Evolutionary conservation across 2,329 filamentous ascomycete genomes (phyloP).

Genomic region (Celoporthe dispersa): DNA sequence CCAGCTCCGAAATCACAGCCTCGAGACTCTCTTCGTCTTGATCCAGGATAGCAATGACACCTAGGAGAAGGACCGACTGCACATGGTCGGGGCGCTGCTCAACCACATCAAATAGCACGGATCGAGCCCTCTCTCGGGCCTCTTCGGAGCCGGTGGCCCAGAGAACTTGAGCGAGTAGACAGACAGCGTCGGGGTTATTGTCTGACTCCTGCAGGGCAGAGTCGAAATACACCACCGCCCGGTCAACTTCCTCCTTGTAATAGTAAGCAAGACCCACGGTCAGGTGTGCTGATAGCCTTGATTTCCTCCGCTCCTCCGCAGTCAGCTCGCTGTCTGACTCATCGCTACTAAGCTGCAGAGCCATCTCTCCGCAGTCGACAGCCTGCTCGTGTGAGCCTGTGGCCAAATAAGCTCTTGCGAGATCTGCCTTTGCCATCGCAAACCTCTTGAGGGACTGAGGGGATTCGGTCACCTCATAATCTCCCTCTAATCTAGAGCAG

Average conservation of each 20-base stretch:
- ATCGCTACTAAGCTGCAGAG: conserved; percentile 77
- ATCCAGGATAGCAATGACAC: conserved; percentile 82
- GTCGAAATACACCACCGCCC: conserved; percentile 79
- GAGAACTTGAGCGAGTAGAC: conserved; percentile 85
- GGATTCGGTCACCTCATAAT: conserved; percentile 86
- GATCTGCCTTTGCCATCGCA: conserved; percentile 82
- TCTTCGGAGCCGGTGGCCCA: conserved; percentile 85
- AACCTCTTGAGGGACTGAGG: conserved; percentile 73
- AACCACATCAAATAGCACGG: conserved; percentile 79
- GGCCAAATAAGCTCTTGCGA: conserved; percentile 82
- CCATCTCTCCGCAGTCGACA: conserved; percentile 78
- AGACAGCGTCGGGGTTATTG: conserved; percentile 80
- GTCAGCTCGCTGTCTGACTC: conserved; percentile 69
- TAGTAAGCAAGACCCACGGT: conserved; percentile 85
- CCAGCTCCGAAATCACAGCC: conserved; percentile 79
- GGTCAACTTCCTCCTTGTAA: conserved; percentile 66
- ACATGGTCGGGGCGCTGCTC: conserved; percentile 76
- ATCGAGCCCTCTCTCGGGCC: conserved; percentile 75
- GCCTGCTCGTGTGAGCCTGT: conserved; percentile 67
- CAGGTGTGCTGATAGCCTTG: conserved; percentile 82
- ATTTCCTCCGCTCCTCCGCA: conserved; percentile 66
- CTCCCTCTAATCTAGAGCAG: conserved; percentile 72
- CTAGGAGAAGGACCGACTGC: conserved; percentile 78
- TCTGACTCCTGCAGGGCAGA: conserved; percentile 77
- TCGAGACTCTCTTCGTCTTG: conserved; percentile 78